Base-by-base conservation (phyloP, 2,329 filamentous ascomycete species). In the Xylaria polymorpha region DNA sequence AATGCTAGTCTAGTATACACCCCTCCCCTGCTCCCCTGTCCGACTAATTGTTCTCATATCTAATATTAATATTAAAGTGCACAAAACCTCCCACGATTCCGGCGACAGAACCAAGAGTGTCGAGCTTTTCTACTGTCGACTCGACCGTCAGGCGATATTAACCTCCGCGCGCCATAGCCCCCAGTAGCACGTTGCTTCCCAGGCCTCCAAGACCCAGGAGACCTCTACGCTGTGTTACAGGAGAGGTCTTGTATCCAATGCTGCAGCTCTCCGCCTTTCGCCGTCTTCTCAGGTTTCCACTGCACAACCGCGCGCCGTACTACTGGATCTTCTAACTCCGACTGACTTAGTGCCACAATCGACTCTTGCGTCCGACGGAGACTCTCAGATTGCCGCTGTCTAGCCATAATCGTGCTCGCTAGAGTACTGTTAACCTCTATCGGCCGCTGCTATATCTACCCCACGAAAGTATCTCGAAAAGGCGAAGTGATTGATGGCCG, bases 331-430 rank as follows among this genome's bases (percentile, higher is more conserved):
- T 78, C 80, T 72, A 81, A 81, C 80, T 79, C 81, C 79, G 80
- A 80, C 80, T 82, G 77, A 81, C 77, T 79, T 76, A 83, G 83
- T 85, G 83, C 83, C 81, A 84, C 84, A 78, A 80, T 83, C 82
- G 83, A 83, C 81, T 82, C 83, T 83, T 83, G 82, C 82, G 85
- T 86, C 82, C 80, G 78, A 86, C 84, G 73, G 72, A 78, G 81
- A 76, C 77, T 77, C 75, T 80, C 76, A 78, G 77, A 73, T 77
- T 74, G 61, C 74, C 72, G 73, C 73, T 73, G 66, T 74, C 70
- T 68, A 71, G 61, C 61, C 66, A 69, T 71, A 71, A 71, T 53
- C 71, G 71, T 72, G 64, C 67, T 71, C 70, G 63, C 69, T 57
- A 69, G 70, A 69, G 64, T 66, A 69, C 67, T 69, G 55, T 61